Conservation (phyloP, 345 rosid genomes). For the Aegle marmelos region DNA sequence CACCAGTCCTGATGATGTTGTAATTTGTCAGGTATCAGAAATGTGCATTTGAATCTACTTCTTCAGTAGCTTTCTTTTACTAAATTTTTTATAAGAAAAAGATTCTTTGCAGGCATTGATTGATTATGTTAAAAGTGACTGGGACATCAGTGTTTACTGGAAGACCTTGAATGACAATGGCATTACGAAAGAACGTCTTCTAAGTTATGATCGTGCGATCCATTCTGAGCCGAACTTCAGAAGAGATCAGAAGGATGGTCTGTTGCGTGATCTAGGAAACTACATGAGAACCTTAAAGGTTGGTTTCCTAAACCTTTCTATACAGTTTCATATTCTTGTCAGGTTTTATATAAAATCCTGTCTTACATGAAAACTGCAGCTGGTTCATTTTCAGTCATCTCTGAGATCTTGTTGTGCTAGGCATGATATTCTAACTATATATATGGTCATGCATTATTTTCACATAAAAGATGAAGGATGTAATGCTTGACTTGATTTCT, state of each 20-base stretch:
- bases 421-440: background rate
- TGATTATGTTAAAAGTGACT: constrained; percentile 69
- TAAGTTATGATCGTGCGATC: constrained; percentile 96
- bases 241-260: constrained; percentile 79
- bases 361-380: background rate
- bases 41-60: constrained; percentile 17
- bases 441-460: constrained; percentile 1
- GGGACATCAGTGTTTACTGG: constrained; percentile 87
- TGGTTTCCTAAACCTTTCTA: constrained; percentile 20
- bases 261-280: constrained; percentile 85
- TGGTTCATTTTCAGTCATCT: constrained; percentile 7
- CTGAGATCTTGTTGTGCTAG: background rate
- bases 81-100: constrained; percentile 8
- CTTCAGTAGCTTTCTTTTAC: background rate
- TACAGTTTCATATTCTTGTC: constrained; percentile 5
- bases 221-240: constrained; percentile 83
- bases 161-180: constrained; percentile 94
- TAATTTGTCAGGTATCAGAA: constrained; percentile 86
- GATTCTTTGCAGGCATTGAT: constrained; percentile 74
- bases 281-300: constrained; percentile 99
- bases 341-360: background rate
- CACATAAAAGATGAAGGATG: background rate
- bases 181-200: constrained; percentile 85
- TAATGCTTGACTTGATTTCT: background rate
- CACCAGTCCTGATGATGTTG: constrained; percentile 98